A percentile compares a stretch with the other conserved stretches of the same genome.
phyloP scores from a whole-genome alignment of 495 filamentous ascomycete genomes.

The Talaromyces liani region DNA sequence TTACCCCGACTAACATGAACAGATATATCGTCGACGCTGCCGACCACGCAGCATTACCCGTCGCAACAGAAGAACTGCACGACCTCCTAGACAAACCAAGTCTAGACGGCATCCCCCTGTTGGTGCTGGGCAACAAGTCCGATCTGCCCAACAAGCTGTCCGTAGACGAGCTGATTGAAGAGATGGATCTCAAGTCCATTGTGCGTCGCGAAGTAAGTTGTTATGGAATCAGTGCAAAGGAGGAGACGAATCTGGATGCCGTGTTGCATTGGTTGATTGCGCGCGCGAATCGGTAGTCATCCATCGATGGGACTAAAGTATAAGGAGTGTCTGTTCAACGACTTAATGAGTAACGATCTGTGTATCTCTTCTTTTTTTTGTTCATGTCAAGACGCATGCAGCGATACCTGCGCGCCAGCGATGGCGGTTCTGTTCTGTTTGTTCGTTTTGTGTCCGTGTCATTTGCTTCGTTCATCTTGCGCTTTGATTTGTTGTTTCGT shows the following conservation, averaged over 20 bases:
- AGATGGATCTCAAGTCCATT: constrained; percentile 81
- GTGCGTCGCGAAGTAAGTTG: constrained; percentile 93
- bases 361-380: background rate
- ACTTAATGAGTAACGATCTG: constrained; percentile 22
- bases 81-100: constrained; percentile 76
- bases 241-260: constrained; percentile 96
- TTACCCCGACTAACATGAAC: background rate
- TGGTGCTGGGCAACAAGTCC: constrained; percentile 98
- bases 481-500: background rate
- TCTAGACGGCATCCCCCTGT: constrained; percentile 81
- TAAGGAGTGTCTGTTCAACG: background rate
- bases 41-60: constrained; percentile 70
- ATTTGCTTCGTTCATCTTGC: background rate
- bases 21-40: constrained; percentile 94
- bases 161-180: constrained; percentile 92
- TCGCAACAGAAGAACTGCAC: constrained; percentile 88
- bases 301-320: background rate
- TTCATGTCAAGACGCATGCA: constrained; percentile 6
- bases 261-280: constrained; percentile 96
- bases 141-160: constrained; percentile 81
- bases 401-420: constrained; percentile 12
- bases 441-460: constrained; percentile 8
- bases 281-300: constrained; percentile 49
- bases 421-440: constrained; percentile 4
- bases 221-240: constrained; percentile 97